Evolutionary conservation across 1,284 basidiomycete genomes (phyloP), one percentile per base, ranked within the genome.

Genomic region (Apiotrichum veenhuisii): DNA sequence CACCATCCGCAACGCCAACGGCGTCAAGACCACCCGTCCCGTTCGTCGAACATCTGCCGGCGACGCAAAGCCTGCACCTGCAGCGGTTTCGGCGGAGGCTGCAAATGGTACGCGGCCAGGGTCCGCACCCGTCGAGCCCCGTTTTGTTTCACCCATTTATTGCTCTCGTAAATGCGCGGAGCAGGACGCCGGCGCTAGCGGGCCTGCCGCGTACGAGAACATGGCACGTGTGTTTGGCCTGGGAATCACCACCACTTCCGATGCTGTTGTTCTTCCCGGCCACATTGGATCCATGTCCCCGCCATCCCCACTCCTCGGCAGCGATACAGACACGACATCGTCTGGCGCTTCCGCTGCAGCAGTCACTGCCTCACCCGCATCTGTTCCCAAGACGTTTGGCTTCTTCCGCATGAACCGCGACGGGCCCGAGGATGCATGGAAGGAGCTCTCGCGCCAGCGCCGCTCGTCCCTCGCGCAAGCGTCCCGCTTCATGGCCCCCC

Each of bases 1-100:
- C 12, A 73, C 72, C 11, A 73, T 69, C 10, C 71, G 71, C 30
- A 70, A 59, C 3, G 72, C 73, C 3, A 70, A 71, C 47, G 73
- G 73, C 12, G 60, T 63, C 38, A 73, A 71, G 57, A 65, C 64
- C 1, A 73, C 70, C 7, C 65, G 69, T 33, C 70, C 71, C 3
- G 42, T 73, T 3, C 64, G 64, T 20, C 68, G 73, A 14, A 36
- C 34, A 17, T 50, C 23, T 15, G 37, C 48, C 25, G 23, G 10
- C 18, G 26, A 17, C 26, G 12, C 38, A 18, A 17, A 22, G 7
- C 25, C 18, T 12, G 10, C 37, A 41, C 11, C n/a, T 22, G 14
- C 44, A n/a, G 17, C 25, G 14, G n/a, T n/a, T 30, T 15, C n/a
- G 22, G 37, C 25, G 37, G 45, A 36, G 44, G 49, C 45, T 36